phyloP scores from a whole-genome alignment of 306 rosid genomes.

The Parietaria judaica region DNA sequence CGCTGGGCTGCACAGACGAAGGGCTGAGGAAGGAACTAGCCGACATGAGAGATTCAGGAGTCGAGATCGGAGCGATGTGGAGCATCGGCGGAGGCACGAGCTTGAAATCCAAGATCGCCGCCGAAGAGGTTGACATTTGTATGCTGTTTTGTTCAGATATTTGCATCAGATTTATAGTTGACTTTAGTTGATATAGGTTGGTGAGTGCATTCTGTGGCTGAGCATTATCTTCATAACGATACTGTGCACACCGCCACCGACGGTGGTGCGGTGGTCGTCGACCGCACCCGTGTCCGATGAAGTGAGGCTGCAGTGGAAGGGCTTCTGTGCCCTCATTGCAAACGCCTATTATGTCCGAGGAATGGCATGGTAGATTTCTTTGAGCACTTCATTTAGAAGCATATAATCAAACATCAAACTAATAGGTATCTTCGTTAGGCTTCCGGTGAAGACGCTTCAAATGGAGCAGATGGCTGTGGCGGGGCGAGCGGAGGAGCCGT shows the following conservation, averaged over 20 bases:
- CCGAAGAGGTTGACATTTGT: conserved; percentile 45
- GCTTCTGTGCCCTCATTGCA: conserved; percentile 91
- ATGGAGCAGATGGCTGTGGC: conserved; percentile 89
- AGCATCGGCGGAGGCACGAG: conserved; percentile 76
- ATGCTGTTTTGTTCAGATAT: neutral
- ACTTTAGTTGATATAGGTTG: conserved; percentile 40
- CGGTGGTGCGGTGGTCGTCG: conserved; percentile 92
- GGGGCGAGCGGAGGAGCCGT: conserved; percentile 81
- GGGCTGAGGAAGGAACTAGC: conserved; percentile 79
- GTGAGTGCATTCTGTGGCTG: conserved; percentile 91
- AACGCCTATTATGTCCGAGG: conserved; percentile 87
- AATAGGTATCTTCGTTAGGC: conserved; percentile 42
- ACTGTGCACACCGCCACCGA: conserved; percentile 93
- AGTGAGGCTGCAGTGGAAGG: conserved; percentile 91
- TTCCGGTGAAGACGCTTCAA: conserved; percentile 95
- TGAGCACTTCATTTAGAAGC: neutral
- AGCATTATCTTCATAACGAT: conserved; percentile 91
- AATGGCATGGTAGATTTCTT: conserved; percentile 88
- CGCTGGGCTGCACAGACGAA: conserved; percentile 93
- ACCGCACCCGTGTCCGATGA: conserved; percentile 83
- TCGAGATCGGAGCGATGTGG: conserved; percentile 72
- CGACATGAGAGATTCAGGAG: conserved; percentile 68
- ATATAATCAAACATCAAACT: neutral
- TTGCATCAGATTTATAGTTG: neutral
- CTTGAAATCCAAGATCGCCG: conserved; percentile 72